phyloP scores from a whole-genome alignment of 352 stramenopile species.

The Peronospora destructor region DNA sequence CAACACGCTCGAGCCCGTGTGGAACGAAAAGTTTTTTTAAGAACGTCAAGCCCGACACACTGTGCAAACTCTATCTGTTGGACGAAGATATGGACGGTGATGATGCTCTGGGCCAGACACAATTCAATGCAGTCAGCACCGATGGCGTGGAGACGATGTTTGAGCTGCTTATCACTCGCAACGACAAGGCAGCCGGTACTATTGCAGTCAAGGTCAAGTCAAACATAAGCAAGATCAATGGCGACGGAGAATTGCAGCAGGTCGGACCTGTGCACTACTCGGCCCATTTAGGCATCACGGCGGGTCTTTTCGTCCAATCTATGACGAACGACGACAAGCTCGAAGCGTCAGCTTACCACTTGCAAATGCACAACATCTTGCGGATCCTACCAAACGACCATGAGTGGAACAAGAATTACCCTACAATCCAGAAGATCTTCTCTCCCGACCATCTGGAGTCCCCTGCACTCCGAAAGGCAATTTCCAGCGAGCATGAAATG shows the following conservation, averaged over 20 bases:
- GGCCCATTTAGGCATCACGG: slow-evolving; percentile 20
- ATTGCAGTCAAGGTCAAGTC: slow-evolving; percentile 35
- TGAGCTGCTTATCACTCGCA: slow-evolving; percentile 23
- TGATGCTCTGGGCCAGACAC: slow-evolving; percentile 29
- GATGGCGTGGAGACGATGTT: slow-evolving; percentile 24
- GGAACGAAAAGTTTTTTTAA: slow-evolving; percentile 42
- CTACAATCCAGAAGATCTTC: slow-evolving; percentile 33
- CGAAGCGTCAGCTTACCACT: slow-evolving; percentile 25
- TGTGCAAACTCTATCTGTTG: slow-evolving; percentile 34
- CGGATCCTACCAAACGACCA: slow-evolving; percentile 21
- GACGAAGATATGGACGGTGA: slow-evolving; percentile 32
- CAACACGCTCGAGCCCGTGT: slow-evolving; percentile 27
- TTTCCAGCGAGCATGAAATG: slow-evolving; percentile 23
- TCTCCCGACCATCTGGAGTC: slow-evolving; percentile 24
- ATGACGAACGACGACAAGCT: slow-evolving; percentile 25
- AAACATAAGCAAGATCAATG: slow-evolving; percentile 1
- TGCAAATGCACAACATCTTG: slow-evolving; percentile 31
- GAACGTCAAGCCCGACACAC: slow-evolving; percentile 29
- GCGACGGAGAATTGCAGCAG: slow-evolving; percentile 15
- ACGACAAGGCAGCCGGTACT: slow-evolving; percentile 21
- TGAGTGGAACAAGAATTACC: slow-evolving; percentile 39
- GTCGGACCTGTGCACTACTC: slow-evolving; percentile 34
- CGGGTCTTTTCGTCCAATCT: slow-evolving; percentile 23
- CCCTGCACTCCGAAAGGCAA: slow-evolving; percentile 23
- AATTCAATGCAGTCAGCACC: slow-evolving; percentile 28